These are phyloP conservation scores for Penicillium coffeae DNA, from an alignment of 495 filamentous ascomycete genomes.

Conservation along the genomic window DNA sequence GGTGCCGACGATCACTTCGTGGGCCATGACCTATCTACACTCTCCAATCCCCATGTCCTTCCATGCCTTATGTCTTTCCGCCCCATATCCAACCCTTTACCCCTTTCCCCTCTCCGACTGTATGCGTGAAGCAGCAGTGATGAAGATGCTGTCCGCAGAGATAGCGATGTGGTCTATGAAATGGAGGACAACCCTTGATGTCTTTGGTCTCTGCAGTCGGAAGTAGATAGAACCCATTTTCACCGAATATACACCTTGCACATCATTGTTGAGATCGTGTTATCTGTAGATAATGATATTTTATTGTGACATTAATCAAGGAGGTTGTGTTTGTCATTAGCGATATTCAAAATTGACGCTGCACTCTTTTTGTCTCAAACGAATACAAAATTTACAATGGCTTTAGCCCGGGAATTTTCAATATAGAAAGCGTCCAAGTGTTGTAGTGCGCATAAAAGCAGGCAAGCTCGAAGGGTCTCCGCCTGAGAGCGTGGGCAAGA, in stretches of 20 bases:
- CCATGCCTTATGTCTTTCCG: constrained; percentile 9
- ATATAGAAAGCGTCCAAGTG: no score
- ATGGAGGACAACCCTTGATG: constrained; percentile 22
- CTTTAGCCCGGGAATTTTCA: no score
- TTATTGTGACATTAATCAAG: no score
- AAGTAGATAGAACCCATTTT: constrained; percentile 42
- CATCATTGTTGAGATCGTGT: constrained; percentile 7
- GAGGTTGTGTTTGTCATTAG: no score
- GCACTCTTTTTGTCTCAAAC: no score
- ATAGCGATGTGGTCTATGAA: constrained; percentile 28
- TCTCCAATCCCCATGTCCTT: constrained; percentile 12
- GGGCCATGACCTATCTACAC: constrained; percentile 16
- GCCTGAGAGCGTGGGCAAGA: not conserved
- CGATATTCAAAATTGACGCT: no score
- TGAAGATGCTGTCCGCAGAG: constrained; percentile 30
- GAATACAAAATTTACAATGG: no score
- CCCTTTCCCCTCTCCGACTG: constrained; percentile 18
- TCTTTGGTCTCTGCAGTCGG: constrained; percentile 23
- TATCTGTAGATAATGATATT: not conserved
- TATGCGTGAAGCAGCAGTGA: constrained; percentile 27
- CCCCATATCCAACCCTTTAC: constrained; percentile 7
- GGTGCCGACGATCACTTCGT: constrained; percentile 6
- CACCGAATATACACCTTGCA: constrained; percentile 39
- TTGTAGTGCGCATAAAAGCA: no score
- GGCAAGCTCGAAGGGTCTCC: no score